Percentiles rank a stretch among this genome's conserved stretches.
phyloP scores from a whole-genome alignment of 2,329 filamentous ascomycete species.

The Trichoderma guizhouense region DNA sequence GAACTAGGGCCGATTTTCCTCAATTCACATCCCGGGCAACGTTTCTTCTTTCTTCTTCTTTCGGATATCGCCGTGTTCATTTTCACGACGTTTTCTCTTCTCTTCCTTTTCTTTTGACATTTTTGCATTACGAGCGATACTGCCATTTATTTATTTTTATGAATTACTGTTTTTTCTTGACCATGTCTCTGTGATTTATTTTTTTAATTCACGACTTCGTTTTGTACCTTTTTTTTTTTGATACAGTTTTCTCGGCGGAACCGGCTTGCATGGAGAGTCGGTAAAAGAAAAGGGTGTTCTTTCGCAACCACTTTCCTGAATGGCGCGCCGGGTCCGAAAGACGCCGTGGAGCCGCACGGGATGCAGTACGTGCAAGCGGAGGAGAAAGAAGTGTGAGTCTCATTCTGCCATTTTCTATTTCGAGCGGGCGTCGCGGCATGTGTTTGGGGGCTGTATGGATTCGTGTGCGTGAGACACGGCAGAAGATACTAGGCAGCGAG shows the following conservation, averaged over 20 bases:
- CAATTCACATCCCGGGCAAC: neutral
- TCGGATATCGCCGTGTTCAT: neutral
- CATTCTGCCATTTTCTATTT: neutral
- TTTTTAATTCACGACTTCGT: neutral
- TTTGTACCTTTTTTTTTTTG: neutral
- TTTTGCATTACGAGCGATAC: neutral
- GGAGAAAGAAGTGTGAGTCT: slow-evolving; percentile 17
- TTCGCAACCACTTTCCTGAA: neutral
- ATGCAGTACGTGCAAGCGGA: slow-evolving; percentile 13
- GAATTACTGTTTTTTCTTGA: neutral
- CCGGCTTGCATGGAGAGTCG: neutral
- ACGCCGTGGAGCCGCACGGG: slow-evolving; percentile 17
- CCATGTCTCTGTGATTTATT: neutral
- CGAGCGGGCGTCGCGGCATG: neutral
- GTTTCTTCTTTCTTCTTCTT: neutral
- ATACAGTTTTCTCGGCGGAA: neutral
- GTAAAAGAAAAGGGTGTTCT: neutral
- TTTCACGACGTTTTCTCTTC: neutral
- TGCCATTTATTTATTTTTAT: neutral
- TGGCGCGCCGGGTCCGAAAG: slow-evolving; percentile 14
- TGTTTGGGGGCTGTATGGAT: neutral
- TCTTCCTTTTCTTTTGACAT: neutral
- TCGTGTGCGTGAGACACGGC: neutral
- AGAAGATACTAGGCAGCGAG: neutral
- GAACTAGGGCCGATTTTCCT: neutral